phyloP scores from a whole-genome alignment of 176 grass and related monocot genomes.

The Hordeum vulgare region DNA sequence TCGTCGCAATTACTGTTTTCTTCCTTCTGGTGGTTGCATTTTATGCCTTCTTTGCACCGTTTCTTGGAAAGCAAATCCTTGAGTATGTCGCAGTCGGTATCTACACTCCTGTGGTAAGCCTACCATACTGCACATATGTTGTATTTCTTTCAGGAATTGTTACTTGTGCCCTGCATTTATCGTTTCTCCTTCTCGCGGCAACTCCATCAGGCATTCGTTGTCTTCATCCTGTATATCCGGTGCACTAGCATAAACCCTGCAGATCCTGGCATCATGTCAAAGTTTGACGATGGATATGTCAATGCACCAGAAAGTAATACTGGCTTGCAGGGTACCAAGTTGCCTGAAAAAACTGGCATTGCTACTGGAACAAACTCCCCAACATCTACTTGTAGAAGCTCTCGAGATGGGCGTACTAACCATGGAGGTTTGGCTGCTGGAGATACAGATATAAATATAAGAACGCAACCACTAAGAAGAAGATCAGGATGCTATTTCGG shows the following conservation, averaged over 20 bases:
- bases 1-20: conserved; percentile 89
- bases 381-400: conserved; percentile 63
- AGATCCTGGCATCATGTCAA: conserved; percentile 96
- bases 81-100: conserved; percentile 65
- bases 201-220: conserved; percentile 61
- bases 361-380: conserved; percentile 45
- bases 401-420: conserved; percentile 52
- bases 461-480: conserved; percentile 30
- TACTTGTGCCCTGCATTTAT: conserved; percentile 12
- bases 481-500: conserved; percentile 58
- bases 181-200: conserved; percentile 1
- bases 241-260: conserved; percentile 99
- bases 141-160: conserved; percentile 1
- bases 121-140: background rate
- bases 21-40: conserved; percentile 96
- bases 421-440: conserved; percentile 35
- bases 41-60: conserved; percentile 99
- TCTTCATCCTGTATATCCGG: conserved; percentile 93
- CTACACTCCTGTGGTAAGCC: conserved; percentile 91
- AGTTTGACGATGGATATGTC: conserved; percentile 75
- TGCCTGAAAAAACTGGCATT: conserved; percentile 44
- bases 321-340: conserved; percentile 30
- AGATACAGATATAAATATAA: conserved; percentile 24
- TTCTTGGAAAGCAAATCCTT: conserved; percentile 60
- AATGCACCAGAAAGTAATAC: conserved; percentile 31